phyloP scores from a whole-genome alignment of 73 alveolate species.

The Uronychia setigera region DNA sequence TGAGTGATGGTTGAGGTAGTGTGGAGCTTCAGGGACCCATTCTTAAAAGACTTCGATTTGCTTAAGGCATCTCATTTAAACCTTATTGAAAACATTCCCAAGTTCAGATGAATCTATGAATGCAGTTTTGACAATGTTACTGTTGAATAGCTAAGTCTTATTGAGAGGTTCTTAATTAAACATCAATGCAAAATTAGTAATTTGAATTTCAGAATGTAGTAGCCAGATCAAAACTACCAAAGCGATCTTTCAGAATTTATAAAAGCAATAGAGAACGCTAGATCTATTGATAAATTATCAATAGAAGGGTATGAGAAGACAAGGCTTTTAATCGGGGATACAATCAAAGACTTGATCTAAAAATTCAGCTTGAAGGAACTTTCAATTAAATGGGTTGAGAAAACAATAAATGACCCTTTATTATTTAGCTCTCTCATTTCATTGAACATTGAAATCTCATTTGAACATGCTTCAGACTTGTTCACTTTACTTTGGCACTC shows the following conservation, averaged over 20 bases:
- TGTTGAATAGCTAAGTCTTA: not conserved
- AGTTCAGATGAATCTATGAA: not conserved
- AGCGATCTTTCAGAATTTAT: not conserved
- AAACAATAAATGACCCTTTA: not conserved
- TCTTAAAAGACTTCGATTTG: not conserved
- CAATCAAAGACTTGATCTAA: not conserved
- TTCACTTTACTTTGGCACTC: not conserved
- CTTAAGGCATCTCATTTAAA: no score
- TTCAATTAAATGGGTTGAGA: not conserved
- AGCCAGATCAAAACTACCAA: not conserved
- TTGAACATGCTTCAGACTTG: not conserved
- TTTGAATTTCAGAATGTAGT: not conserved
- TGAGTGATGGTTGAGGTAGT: conserved; percentile 3
- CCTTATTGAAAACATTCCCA: not conserved
- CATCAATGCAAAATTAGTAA: not conserved
- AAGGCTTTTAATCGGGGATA: not conserved
- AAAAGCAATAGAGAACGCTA: not conserved
- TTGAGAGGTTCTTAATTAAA: not conserved
- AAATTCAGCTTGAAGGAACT: not conserved
- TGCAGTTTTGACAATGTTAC: not conserved
- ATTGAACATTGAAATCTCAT: not conserved
- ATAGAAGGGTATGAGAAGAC: not conserved
- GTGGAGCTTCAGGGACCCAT: not conserved
- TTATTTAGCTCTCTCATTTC: not conserved
- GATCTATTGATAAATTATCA: no score